Percentiles rank a stretch among this genome's conserved stretches.
These are phyloP conservation scores for Platanthera guangdongensis DNA, from an alignment of 106 monocot species.

Conservation along the genomic window DNA sequence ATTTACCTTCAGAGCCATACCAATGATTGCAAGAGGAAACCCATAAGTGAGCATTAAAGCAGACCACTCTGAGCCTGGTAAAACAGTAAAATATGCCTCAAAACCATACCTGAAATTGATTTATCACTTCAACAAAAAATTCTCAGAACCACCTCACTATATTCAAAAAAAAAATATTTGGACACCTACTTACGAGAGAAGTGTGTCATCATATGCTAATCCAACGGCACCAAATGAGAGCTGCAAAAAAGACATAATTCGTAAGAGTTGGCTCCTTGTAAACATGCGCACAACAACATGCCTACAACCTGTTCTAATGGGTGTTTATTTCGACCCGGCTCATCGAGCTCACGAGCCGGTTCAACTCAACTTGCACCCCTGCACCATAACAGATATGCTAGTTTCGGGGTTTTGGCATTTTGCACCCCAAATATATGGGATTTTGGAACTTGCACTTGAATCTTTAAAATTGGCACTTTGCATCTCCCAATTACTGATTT, in stretches of 20 bases:
- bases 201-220: constrained; percentile 51
- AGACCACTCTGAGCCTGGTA: constrained; percentile 99
- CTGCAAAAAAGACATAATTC: constrained; percentile 24
- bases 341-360: too few species aligned
- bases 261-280: not conserved
- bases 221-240: constrained; percentile 90
- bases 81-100: constrained; percentile 84
- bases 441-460: too few species aligned
- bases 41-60: constrained; percentile 98
- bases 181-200: constrained; percentile 71
- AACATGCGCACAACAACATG: too few species aligned
- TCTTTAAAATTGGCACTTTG: too few species aligned
- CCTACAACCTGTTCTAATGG: too few species aligned
- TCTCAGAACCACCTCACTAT: not conserved
- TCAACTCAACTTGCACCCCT: too few species aligned
- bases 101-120: constrained; percentile 73
- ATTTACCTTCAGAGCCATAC: constrained; percentile 93
- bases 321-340: too few species aligned
- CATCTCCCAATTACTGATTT: too few species aligned
- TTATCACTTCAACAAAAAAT: not conserved
- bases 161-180: not conserved
- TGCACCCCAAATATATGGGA: too few species aligned
- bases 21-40: constrained; percentile 95
- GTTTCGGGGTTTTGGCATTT: too few species aligned
- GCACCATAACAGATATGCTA: too few species aligned